Evolutionary conservation across 225 moss, liverwort and hornwort species (phyloP).

Genomic region (Pseudoscleropodium purum): DNA sequence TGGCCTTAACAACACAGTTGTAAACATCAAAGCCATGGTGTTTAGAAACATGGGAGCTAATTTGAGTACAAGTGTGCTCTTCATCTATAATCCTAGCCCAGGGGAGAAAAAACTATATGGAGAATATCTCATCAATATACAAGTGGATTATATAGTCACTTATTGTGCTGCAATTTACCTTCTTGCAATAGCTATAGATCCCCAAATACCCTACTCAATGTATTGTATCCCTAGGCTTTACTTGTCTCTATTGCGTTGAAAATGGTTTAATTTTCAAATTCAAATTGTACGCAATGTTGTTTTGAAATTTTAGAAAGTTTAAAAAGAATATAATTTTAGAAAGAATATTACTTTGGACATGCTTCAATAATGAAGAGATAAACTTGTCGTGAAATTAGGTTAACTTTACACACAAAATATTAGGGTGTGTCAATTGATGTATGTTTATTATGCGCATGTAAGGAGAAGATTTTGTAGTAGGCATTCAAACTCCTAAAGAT

Average conservation of each 20-base stretch:
- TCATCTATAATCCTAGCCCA: conserved; percentile 92
- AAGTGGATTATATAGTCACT: conserved; percentile 28
- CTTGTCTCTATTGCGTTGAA: not conserved
- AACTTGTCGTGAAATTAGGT: not conserved
- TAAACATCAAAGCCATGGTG: conserved; percentile 96
- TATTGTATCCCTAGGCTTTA: not conserved
- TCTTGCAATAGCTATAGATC: not conserved
- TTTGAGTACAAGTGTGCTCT: conserved; percentile 89
- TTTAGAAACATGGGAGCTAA: conserved; percentile 86
- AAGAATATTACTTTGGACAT: not conserved
- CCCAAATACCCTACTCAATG: not conserved
- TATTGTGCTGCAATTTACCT: not conserved
- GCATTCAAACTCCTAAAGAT: conserved; percentile 87
- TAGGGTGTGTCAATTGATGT: not conserved
- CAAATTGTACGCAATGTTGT: not conserved
- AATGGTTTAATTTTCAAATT: not conserved
- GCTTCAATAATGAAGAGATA: not conserved
- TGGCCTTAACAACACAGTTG: conserved; percentile 76
- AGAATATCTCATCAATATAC: conserved; percentile 90
- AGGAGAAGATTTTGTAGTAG: conserved; percentile 97
- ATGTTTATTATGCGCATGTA: not conserved
- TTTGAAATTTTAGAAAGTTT: not conserved
- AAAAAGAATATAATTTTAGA: not conserved
- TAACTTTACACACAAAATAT: not conserved
- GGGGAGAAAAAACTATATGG: conserved; percentile 94